Conservation (phyloP, 805 yeast species). For the Komagataella kurtzmanii region DNA sequence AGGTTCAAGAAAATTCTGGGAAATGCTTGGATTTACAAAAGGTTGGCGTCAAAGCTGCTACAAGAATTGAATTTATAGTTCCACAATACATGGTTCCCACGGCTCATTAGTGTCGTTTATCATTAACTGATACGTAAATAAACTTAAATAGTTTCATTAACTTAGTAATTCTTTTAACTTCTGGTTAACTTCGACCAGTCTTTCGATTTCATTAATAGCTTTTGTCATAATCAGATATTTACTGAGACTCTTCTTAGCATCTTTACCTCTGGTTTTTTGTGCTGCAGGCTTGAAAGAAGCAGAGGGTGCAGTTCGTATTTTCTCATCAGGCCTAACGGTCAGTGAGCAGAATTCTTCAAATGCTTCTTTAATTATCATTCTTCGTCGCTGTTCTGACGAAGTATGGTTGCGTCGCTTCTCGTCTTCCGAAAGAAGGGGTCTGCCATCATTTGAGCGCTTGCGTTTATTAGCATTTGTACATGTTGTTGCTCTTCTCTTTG, state of each 20-base stretch:
- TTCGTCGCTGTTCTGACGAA: slow-evolving; percentile 22
- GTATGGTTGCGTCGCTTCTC: slow-evolving; percentile 23
- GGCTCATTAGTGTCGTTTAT: background rate
- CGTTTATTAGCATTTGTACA: background rate
- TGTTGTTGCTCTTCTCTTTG: background rate
- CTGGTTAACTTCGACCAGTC: slow-evolving; percentile 8
- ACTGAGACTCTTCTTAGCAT: slow-evolving; percentile 9
- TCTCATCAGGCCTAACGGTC: slow-evolving; percentile 7
- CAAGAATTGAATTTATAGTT: slow-evolving; percentile 48
- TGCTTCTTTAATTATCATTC: slow-evolving; percentile 21
- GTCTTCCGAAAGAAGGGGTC: slow-evolving; percentile 12
- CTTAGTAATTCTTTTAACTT: slow-evolving; percentile 4
- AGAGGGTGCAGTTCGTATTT: slow-evolving; percentile 1
- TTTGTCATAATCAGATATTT: slow-evolving; percentile 13
- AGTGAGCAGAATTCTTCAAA: slow-evolving; percentile 18
- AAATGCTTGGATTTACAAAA: slow-evolving; percentile 90
- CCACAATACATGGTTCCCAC: background rate
- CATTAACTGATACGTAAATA: background rate
- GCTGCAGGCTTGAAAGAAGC: background rate
- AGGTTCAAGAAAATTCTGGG: slow-evolving; percentile 91
- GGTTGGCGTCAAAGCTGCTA: slow-evolving; percentile 76
- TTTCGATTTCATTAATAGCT: slow-evolving; percentile 15
- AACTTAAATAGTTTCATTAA: background rate
- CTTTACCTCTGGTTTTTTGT: slow-evolving; percentile 3
- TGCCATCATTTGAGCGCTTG: background rate